Base-by-base conservation (phyloP, 495 filamentous ascomycete genomes). In the Podospora tetraspora region DNA sequence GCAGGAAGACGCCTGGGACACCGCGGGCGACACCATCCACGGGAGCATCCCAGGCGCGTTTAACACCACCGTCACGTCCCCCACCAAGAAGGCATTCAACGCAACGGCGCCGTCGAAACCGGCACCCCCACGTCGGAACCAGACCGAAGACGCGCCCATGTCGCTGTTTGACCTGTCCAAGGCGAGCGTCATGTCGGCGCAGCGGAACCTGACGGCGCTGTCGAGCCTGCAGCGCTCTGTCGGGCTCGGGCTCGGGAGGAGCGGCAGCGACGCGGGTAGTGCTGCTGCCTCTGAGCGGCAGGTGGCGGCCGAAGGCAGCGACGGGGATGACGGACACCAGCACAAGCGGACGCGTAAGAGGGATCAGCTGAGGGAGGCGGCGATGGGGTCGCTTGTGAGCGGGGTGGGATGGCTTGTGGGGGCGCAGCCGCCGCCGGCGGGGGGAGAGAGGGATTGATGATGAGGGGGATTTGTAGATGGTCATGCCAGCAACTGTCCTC, bases 151-250 rank as follows among this genome's bases (percentile, higher is more conserved):
- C 93, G 91, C 92, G 34, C 95, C 95, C 0, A 94, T 97, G 89
- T 93, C 92, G 2, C 81, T 98, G 25, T 98, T 99, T 73, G 96
- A 97, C 69, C 87, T 98, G 57, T 93, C 94, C 9, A 84, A 92
- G 29, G 92, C 84, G 5, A 83, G 89, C 63, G 93, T 93, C 32
- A 88, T 91, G 6, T 84, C 89, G 57, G 93, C 96, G 9, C 84
- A 84, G 68, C 75, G 76, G 60, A 83, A 85, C 64, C 73, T 86
- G 27, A 79, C 81, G 0, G 80, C 82, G 4, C 62, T 87, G 30
- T 80, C 83, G 0, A 81, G 79, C 32, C 63, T 83, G 52, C 80
- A 83, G 64, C 75, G 72, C 43, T 69, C 74, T 2, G 66, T 71
- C 1, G 71, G 67, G 37, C 32, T 69, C 1, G 72, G 68, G 34